phyloP scores from a whole-genome alignment of 345 rosid species.

The Syzygium jambos region DNA sequence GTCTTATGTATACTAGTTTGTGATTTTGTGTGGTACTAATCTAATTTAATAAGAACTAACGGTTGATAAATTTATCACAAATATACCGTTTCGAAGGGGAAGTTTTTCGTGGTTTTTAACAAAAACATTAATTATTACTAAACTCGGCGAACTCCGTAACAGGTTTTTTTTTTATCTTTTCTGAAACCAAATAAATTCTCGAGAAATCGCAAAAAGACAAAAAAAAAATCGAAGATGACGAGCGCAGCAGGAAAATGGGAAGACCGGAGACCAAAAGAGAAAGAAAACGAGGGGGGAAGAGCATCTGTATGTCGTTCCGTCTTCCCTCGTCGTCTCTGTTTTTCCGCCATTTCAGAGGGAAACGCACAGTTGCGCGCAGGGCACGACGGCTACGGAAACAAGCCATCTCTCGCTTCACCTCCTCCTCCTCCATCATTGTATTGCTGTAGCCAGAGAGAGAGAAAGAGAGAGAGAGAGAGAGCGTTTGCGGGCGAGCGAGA shows the following conservation, averaged over 20 bases:
- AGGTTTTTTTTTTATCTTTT: no score
- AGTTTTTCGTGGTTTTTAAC: no score
- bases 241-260: background rate
- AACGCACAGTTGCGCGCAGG: background rate
- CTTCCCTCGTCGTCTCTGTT: background rate
- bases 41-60: no score
- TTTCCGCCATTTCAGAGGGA: background rate
- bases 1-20: no score
- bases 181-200: background rate
- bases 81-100: no score
- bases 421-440: no score
- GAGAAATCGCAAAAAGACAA: background rate
- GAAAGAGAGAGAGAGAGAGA: background rate
- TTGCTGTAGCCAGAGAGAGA: no score
- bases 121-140: no score
- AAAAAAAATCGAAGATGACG: background rate
- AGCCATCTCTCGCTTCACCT: background rate
- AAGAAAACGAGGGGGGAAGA: background rate
- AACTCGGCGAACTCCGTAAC: background rate
- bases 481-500: background rate
- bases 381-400: background rate
- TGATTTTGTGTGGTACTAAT: no score
- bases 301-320: background rate
- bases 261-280: background rate
- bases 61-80: no score